Conservation (phyloP, 2,329 filamentous ascomycete genomes). For the Intubia oerlemansii region DNA sequence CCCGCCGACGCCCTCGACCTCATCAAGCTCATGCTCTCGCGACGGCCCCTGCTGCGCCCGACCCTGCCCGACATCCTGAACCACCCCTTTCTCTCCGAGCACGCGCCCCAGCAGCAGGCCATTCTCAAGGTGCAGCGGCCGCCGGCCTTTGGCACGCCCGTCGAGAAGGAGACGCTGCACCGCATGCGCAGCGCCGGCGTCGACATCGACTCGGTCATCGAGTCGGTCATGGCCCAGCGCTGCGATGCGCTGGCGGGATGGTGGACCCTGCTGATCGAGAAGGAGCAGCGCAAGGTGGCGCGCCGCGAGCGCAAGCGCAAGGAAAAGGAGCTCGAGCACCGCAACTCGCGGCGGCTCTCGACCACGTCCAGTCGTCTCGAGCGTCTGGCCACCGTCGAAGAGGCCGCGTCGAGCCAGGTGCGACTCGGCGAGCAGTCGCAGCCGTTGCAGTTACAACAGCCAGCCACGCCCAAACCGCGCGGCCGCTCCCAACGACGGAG, state of each 20-base stretch:
- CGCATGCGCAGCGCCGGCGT: slow-evolving; percentile 88
- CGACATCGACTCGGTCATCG: slow-evolving; percentile 83
- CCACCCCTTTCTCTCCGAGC: slow-evolving; percentile 71
- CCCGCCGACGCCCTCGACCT: slow-evolving; percentile 58
- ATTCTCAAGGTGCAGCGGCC: slow-evolving; percentile 69
- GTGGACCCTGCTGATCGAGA: slow-evolving; percentile 90
- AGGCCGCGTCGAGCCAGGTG: slow-evolving; percentile 18
- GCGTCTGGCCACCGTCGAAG: slow-evolving; percentile 42
- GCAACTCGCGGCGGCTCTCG: slow-evolving; percentile 63
- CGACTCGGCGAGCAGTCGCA: slow-evolving; percentile 22
- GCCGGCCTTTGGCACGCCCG: slow-evolving; percentile 59
- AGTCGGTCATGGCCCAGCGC: slow-evolving; percentile 74
- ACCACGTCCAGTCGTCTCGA: slow-evolving; percentile 76
- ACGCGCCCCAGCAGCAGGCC: slow-evolving; percentile 71
- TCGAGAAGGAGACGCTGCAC: slow-evolving; percentile 82
- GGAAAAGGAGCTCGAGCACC: slow-evolving; percentile 55
- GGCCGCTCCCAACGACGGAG: slow-evolving; percentile 63
- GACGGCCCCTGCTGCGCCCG: slow-evolving; percentile 68
- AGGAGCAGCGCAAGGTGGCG: slow-evolving; percentile 72
- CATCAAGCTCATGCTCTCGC: slow-evolving; percentile 65
- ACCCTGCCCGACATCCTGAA: slow-evolving; percentile 65
- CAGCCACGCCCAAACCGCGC: slow-evolving; percentile 38
- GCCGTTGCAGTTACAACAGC: too few species aligned
- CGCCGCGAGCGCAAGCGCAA: slow-evolving; percentile 64
- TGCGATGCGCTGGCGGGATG: slow-evolving; percentile 85